These are phyloP conservation scores for Fusarium sp. DNA, from an alignment of 2,329 filamentous ascomycete genomes.

Conservation along the genomic window DNA sequence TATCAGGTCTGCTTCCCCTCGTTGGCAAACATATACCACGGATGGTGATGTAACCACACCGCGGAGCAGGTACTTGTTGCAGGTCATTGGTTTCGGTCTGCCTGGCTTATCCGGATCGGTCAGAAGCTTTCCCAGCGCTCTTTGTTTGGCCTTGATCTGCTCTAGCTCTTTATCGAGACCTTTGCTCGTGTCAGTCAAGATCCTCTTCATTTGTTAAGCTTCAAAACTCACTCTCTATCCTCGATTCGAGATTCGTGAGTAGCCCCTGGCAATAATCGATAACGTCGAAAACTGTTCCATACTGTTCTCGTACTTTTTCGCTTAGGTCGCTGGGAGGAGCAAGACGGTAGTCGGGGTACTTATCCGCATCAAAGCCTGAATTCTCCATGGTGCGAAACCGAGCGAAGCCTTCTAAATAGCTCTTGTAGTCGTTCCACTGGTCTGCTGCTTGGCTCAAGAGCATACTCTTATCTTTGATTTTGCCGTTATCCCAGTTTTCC, in stretches of 20 bases:
- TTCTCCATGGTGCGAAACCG: conserved; percentile 53
- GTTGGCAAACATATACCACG: conserved; percentile 62
- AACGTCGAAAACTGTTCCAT: conserved; percentile 49
- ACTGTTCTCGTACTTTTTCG: conserved; percentile 47
- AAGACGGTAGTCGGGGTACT: conserved; percentile 53
- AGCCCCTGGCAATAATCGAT: conserved; percentile 49
- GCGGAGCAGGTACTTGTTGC: conserved; percentile 62
- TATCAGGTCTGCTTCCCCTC: conserved; percentile 55
- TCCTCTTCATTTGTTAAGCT: not conserved
- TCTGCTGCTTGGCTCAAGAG: conserved; percentile 47
- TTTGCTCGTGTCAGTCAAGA: conserved; percentile 41
- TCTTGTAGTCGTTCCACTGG: conserved; percentile 49
- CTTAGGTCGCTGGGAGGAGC: conserved; percentile 52
- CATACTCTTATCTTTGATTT: conserved; percentile 45
- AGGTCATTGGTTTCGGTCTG: conserved; percentile 53
- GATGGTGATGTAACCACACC: conserved; percentile 61
- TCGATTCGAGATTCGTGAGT: conserved; percentile 50
- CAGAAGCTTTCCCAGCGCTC: conserved; percentile 54
- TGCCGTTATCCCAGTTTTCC: conserved; percentile 43
- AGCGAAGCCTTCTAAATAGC: conserved; percentile 52
- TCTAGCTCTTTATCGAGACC: conserved; percentile 48
- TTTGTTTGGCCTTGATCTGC: conserved; percentile 50
- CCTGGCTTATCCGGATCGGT: conserved; percentile 53
- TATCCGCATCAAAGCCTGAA: conserved; percentile 53
- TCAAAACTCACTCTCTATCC: conserved; percentile 51